Conservation (phyloP, 176 grass and related monocot species). For the Dactylis glomerata region DNA sequence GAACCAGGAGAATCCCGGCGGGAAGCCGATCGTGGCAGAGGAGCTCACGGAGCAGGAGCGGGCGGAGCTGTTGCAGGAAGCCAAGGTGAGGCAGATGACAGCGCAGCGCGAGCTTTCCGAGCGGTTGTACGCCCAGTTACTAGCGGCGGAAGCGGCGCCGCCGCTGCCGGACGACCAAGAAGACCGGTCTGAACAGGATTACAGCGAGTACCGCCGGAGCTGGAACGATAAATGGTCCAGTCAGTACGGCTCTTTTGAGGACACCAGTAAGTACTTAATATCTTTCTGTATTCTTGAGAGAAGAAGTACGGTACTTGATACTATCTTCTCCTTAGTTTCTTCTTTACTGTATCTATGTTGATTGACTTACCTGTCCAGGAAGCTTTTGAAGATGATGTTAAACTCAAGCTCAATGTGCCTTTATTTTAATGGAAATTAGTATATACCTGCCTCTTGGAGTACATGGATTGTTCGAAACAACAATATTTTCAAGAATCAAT, state of each 20-base stretch:
- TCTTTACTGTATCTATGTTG: background rate
- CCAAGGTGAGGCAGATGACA: background rate
- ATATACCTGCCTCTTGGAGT: too few relatives aligned
- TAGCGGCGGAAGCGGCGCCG: background rate
- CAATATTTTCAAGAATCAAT: too few relatives aligned
- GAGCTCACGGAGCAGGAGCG: background rate
- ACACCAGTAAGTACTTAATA: background rate
- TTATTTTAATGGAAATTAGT: too few relatives aligned
- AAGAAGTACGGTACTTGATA: too few relatives aligned
- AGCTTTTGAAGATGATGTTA: too few relatives aligned
- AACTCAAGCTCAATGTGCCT: too few relatives aligned
- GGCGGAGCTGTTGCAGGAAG: background rate
- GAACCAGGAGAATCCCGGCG: background rate
- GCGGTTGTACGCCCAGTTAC: background rate
- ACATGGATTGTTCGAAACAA: too few relatives aligned
- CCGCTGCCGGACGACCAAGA: background rate
- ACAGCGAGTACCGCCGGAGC: background rate
- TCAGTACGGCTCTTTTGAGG: background rate
- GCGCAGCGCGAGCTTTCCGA: background rate
- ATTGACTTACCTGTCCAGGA: background rate
- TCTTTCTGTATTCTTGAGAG: too few relatives aligned
- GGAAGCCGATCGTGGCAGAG: background rate
- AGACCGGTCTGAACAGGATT: background rate
- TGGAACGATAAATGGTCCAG: background rate
- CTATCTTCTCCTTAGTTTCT: background rate